Evolutionary conservation across 306 rosid species (phyloP), one percentile per base, ranked within the genome.

Genomic region (Morella rubra): DNA sequence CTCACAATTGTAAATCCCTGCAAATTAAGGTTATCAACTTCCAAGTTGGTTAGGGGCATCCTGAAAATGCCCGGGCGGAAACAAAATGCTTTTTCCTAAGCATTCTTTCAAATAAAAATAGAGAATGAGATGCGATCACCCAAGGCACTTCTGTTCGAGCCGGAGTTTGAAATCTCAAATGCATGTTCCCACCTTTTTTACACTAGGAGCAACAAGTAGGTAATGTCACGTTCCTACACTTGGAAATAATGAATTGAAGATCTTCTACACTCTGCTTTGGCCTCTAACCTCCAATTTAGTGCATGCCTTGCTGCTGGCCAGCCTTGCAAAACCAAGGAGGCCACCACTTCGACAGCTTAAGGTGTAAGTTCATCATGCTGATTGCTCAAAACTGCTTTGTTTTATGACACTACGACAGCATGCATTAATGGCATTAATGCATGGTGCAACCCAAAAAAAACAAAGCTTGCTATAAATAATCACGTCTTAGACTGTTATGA

Each of bases 311-410:
- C 14, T 41, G 50, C 3, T 65, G 47, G 15, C 71, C 71, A 65
- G n/a, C 49, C 49, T 65, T 65, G 20, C 70, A 41, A 44, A 65
- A 18, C 47, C 27, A 41, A 65, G 70, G 70, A 65, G 15, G 47
- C 19, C 47, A 65, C 24, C 24, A 18, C 24, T 15, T 65, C 27
- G 47, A 65, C 40, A 49, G 70, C 22, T 65, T 49, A 65, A 8
- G 24, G 15, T 42, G 49, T 65, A 49, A 27, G 20, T 22, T 24
- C 37, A 65, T 7, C 49, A 65, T 65, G 70, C 45, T 8, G 44
- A 8, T 52, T 52, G 64, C 64, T 22, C 15, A 10, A 10, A 58
- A 22, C 40, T 6, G 22, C 64, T 14, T 58, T 58, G 40, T 58
- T 58, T 58, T 58, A 37, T 37, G 9, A 12, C 70, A 65, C 32